Evolutionary conservation across 176 grass and related monocot genomes (phyloP).

Genomic region (Dendrocalamus sinicus): DNA sequence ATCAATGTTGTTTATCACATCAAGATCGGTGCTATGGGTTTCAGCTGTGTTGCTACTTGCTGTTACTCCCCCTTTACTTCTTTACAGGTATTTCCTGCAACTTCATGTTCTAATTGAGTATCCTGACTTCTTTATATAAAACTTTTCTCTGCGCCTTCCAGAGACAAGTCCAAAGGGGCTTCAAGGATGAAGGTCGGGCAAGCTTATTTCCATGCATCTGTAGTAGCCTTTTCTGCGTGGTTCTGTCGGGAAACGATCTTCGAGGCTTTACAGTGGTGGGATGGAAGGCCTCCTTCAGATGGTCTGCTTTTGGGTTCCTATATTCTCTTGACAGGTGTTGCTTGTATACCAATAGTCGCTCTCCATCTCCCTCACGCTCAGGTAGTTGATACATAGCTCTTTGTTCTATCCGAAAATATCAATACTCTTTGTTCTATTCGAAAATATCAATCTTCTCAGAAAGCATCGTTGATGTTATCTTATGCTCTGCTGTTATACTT

Average conservation of each 20-base stretch:
- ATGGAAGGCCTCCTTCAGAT: slow-evolving; percentile 92
- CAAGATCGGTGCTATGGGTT: slow-evolving; percentile 89
- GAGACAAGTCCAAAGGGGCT: slow-evolving; percentile 83
- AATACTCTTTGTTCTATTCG: not conserved
- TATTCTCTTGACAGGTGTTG: slow-evolving; percentile 75
- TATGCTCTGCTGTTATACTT: slow-evolving; percentile 9
- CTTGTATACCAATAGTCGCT: slow-evolving; percentile 85
- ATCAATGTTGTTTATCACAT: slow-evolving; percentile 93
- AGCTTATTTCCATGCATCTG: slow-evolving; percentile 86
- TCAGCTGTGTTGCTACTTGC: slow-evolving; percentile 88
- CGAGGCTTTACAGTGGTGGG: slow-evolving; percentile 96
- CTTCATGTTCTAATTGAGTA: slow-evolving; percentile 25
- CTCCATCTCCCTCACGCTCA: slow-evolving; percentile 92
- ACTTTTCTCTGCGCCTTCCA: slow-evolving; percentile 39
- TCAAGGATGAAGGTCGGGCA: slow-evolving; percentile 95
- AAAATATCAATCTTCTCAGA: not conserved
- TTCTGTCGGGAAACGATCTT: slow-evolving; percentile 95
- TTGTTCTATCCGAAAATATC: not conserved
- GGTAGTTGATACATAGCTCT: slow-evolving; percentile 52
- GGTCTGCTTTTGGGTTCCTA: slow-evolving; percentile 87
- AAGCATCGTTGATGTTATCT: not conserved
- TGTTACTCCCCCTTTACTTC: slow-evolving; percentile 87
- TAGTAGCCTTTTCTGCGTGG: slow-evolving; percentile 87
- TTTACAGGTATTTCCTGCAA: slow-evolving; percentile 76
- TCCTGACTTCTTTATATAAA: slow-evolving; percentile 32